Evolutionary conservation across 1,139 yeast species (phyloP).

Genomic region (Candida anutae): DNA sequence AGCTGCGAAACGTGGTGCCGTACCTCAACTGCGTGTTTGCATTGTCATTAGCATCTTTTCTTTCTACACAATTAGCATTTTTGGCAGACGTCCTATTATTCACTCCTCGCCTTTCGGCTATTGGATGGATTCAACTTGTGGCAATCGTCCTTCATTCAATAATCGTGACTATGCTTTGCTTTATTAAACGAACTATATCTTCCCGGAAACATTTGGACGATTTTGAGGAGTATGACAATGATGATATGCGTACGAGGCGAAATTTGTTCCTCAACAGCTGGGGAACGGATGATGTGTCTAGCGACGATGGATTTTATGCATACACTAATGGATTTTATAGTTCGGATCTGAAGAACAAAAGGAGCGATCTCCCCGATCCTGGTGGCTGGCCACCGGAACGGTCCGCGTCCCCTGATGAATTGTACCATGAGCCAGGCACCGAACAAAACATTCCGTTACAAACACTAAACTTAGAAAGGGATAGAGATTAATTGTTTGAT

Average conservation of each 20-base stretch:
- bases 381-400: too few species aligned
- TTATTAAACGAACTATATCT: slow-evolving; percentile 31
- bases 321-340: slow-evolving; percentile 34
- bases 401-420: too few species aligned
- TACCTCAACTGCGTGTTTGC: slow-evolving; percentile 27
- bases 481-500: too few species aligned
- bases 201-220: slow-evolving; percentile 32
- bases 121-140: slow-evolving; percentile 39
- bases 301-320: slow-evolving; percentile 41
- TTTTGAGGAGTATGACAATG: slow-evolving; percentile 21
- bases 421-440: too few species aligned
- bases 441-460: too few species aligned
- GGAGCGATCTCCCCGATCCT: too few species aligned
- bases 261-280: slow-evolving; percentile 12
- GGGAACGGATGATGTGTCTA: slow-evolving; percentile 20
- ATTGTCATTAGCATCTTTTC: slow-evolving; percentile 27
- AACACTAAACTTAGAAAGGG: too few species aligned
- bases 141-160: slow-evolving; percentile 32
- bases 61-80: slow-evolving; percentile 32
- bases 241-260: slow-evolving; percentile 30
- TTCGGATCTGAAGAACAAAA: too few species aligned
- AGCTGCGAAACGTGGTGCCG: slow-evolving; percentile 18
- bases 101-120: slow-evolving; percentile 30
- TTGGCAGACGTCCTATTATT: slow-evolving; percentile 35
- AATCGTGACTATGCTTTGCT: slow-evolving; percentile 31